These are phyloP conservation scores for Fonsecaea nubica DNA, from an alignment of 2,329 filamentous ascomycete genomes.

Conservation along the genomic window DNA sequence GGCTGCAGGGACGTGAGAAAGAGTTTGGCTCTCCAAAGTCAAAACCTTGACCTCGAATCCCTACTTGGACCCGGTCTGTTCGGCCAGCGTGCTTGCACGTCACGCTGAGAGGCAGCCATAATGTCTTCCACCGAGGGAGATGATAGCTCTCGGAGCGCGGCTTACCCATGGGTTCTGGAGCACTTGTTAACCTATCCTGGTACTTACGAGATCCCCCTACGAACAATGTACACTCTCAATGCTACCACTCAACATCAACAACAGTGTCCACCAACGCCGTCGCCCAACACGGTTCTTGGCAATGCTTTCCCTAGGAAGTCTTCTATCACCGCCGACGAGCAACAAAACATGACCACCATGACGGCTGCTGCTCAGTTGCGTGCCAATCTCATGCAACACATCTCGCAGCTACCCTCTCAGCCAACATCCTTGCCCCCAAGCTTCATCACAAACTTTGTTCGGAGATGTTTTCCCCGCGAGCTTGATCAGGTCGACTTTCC, in stretches of 20 bases:
- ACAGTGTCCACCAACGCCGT: constrained; percentile 40
- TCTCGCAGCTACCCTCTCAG: constrained; percentile 64
- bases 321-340: constrained; percentile 35
- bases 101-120: neutral
- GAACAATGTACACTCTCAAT: constrained; percentile 72
- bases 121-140: constrained; percentile 27
- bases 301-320: constrained; percentile 41
- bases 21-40: neutral
- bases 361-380: constrained; percentile 51
- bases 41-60: neutral
- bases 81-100: neutral
- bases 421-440: constrained; percentile 66
- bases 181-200: constrained; percentile 67
- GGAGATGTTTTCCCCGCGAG: constrained; percentile 63
- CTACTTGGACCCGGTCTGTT: neutral
- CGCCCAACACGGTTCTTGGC: constrained; percentile 47
- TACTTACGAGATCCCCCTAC: constrained; percentile 69
- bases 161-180: constrained; percentile 62
- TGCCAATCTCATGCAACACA: constrained; percentile 56
- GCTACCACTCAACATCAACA: constrained; percentile 58
- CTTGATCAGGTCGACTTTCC: constrained; percentile 68
- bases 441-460: constrained; percentile 68
- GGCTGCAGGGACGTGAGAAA: neutral
- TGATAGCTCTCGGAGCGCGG: constrained; percentile 46
- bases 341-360: constrained; percentile 38